These are phyloP conservation scores for Fusarium miscanthi DNA, from an alignment of 2,329 filamentous ascomycete genomes.

Conservation along the genomic window DNA sequence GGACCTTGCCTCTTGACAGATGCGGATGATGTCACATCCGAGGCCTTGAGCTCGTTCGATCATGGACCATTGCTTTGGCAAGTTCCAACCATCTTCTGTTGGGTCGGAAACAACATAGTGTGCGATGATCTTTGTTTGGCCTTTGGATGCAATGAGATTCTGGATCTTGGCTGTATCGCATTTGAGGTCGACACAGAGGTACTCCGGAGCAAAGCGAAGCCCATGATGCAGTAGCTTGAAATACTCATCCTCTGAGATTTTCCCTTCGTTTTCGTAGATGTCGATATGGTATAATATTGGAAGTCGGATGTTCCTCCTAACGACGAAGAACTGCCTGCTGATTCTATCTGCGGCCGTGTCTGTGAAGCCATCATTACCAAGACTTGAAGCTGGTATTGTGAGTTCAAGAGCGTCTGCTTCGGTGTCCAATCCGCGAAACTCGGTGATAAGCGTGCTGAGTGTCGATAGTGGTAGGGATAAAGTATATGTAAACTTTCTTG, in stretches of 20 bases:
- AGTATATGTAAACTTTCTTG: neutral
- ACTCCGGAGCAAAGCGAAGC: neutral
- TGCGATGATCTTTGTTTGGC: neutral
- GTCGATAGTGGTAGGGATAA: neutral
- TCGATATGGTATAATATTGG: neutral
- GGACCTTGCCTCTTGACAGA: neutral
- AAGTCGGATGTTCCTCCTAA: neutral
- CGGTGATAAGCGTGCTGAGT: rapidly evolving
- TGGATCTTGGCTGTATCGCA: neutral
- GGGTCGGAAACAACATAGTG: neutral
- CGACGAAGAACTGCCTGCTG: neutral
- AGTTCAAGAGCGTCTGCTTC: slow-evolving; percentile 5
- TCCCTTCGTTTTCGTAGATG: rapidly evolving
- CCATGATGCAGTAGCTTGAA: neutral
- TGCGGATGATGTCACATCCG: neutral
- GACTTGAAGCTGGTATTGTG: neutral
- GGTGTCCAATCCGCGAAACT: neutral
- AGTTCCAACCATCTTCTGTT: neutral
- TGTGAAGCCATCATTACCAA: rapidly evolving
- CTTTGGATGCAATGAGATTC: neutral
- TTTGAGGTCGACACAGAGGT: neutral
- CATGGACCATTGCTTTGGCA: neutral
- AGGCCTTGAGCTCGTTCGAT: neutral
- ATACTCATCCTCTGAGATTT: neutral
- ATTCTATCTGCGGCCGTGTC: neutral